Evolutionary conservation across 441 rosid species (phyloP).

Genomic region (Corymbia citriodora): DNA sequence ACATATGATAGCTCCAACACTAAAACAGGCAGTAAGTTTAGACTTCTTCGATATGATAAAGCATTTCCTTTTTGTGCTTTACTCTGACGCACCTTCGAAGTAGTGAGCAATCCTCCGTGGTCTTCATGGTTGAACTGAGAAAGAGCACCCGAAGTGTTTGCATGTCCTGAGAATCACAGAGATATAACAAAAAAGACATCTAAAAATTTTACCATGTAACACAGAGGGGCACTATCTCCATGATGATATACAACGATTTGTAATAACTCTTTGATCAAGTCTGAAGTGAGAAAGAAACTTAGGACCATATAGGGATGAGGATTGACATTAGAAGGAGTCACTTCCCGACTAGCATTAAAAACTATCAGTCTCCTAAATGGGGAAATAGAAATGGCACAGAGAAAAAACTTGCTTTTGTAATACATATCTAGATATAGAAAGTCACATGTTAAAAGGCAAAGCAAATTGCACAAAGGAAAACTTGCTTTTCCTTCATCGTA

Average conservation of each 20-base stretch:
- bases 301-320: not conserved
- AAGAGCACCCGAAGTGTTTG: constrained; percentile 25
- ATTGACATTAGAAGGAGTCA: not conserved
- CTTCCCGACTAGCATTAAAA: not conserved
- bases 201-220: not conserved
- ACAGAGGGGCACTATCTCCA: not conserved
- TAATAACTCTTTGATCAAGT: not conserved
- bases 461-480: not conserved
- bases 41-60: not conserved
- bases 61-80: constrained; percentile 1
- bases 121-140: constrained; percentile 45
- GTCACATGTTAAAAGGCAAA: not conserved
- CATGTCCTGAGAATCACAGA: constrained; percentile 40
- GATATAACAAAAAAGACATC: not conserved
- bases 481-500: not conserved
- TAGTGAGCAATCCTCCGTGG: constrained; percentile 21
- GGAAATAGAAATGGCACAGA: not conserved
- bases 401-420: not conserved
- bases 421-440: not conserved
- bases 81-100: constrained; percentile 47
- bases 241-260: not conserved
- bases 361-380: not conserved
- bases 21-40: not conserved
- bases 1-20: not conserved
- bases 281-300: not conserved